Evolutionary conservation across 495 filamentous ascomycete species (phyloP), one percentile per base, ranked within the genome.

Genomic region (Podospora pseudocomata): DNA sequence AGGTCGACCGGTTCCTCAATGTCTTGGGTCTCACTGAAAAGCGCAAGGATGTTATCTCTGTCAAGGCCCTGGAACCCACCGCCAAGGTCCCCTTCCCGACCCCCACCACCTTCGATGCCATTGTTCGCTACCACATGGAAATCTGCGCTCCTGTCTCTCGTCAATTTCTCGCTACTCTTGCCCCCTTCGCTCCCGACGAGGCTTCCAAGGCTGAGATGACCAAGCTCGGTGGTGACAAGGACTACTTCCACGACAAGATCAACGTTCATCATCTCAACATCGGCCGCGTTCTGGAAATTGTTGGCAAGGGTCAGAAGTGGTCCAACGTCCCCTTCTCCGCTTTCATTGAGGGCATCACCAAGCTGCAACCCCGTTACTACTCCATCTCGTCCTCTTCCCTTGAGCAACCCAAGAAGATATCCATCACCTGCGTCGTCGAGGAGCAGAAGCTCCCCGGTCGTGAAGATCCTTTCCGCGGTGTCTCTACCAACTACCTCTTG

Each of bases 11-110:
- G 53, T 95, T 99, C 80, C 82, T 99, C 63, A 80, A 86, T 62
- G 85, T 96, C 65, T 86, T 96, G 64, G 92, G 87, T 64, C 86
- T 98, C 44, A 76, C 79, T 67, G 81, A 85, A 6, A 97, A 96
- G 82, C 89, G 90, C 63, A 82, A 97, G 79, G 85, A 81, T 15
- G 95, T 99, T 55, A 89, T 99, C 75, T 90, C 86, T 63, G 89
- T 99, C 74, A 97, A 97, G 78, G 91, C 91, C 55, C 87, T 97
- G 18, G 95, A 99, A 82, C 88, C 94, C 18, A 98, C 95, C 19
- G 93, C 95, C 66, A 97, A 97, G 81, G 93, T 98, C 63, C 96
- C 95, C 6, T 98, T 99, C 80, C 95, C 95, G 20, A 95, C 94
- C 19, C 96, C 95, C 16, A 98, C 95, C 34, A 99, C 95, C 26